Evolutionary conservation across 108 stramenopile species (phyloP).

Genomic region (Cylindrotheca closterium): DNA sequence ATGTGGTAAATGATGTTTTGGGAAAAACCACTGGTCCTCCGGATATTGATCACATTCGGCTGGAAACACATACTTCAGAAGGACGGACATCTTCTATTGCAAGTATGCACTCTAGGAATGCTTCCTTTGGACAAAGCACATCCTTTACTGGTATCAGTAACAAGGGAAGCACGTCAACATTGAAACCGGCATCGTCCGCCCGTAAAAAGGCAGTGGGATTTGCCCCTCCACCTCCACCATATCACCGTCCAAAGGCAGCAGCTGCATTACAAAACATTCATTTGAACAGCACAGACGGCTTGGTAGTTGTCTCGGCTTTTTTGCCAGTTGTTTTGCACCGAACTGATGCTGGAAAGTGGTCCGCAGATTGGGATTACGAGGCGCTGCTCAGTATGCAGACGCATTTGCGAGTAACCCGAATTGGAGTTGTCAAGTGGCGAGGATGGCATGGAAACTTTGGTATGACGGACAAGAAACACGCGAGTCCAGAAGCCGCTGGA

Average conservation of each 20-base stretch:
- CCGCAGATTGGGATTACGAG: conserved; percentile 95
- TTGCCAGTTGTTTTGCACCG: conserved; percentile 83
- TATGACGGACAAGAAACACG: conserved; percentile 1
- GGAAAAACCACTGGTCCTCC: conserved; percentile 53
- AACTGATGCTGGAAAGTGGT: conserved; percentile 61
- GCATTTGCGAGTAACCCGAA: conserved; percentile 87
- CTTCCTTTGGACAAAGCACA: conserved; percentile 8
- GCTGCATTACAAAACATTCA: conserved; percentile 48
- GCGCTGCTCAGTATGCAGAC: conserved; percentile 91
- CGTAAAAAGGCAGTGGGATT: conserved; percentile 78
- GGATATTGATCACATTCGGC: conserved; percentile 70
- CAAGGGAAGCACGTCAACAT: conserved; percentile 1
- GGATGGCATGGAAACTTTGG: conserved; percentile 87
- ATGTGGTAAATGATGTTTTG: conserved; percentile 73
- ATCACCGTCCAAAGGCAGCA: conserved; percentile 20
- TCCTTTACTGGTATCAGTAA: conserved; percentile 3
- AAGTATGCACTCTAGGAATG: conserved; percentile 16
- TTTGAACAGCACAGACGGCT: conserved; percentile 80
- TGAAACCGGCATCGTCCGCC: conserved; percentile 14
- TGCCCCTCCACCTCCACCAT: conserved; percentile 54
- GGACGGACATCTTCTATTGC: conserved; percentile 12
- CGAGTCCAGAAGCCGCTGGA: conserved; percentile 55
- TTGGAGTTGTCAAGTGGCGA: conserved; percentile 92
- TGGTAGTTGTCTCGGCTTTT: conserved; percentile 87
- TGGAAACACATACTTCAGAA: conserved; percentile 14